Percentiles rank a stretch among this genome's conserved stretches.
phyloP scores from a whole-genome alignment of 306 rosid species.

The Cicer arietinum region DNA sequence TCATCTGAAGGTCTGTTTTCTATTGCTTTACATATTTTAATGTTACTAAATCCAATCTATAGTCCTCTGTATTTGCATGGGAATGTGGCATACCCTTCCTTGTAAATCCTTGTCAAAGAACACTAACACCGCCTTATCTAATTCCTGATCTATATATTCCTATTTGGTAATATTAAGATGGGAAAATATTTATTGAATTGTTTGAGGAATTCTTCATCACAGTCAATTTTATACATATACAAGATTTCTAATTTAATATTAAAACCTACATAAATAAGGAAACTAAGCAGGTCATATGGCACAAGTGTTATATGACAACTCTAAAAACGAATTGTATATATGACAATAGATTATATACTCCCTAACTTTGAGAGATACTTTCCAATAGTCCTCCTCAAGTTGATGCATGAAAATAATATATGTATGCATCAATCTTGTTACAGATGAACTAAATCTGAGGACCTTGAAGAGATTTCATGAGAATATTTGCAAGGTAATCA shows the following conservation, averaged over 20 bases:
- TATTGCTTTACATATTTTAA: constrained; percentile 20
- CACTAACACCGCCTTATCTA: background rate
- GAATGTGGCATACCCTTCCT: constrained; percentile 22
- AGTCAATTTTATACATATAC: background rate
- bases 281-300: background rate
- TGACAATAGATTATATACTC: background rate
- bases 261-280: background rate
- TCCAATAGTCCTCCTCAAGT: background rate
- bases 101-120: constrained; percentile 26
- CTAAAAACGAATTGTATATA: background rate
- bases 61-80: constrained; percentile 16
- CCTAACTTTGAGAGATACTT: background rate
- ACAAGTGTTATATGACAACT: background rate
- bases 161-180: background rate
- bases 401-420: background rate
- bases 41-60: background rate
- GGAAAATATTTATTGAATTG: constrained; percentile 1
- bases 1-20: constrained; percentile 66
- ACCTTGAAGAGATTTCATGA: background rate
- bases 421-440: background rate
- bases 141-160: constrained; percentile 11
- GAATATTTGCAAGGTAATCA: constrained; percentile 3
- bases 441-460: background rate
- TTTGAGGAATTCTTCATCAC: background rate
- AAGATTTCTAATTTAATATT: background rate